A percentile compares a stretch with the other conserved stretches of the same genome.
phyloP scores from a whole-genome alignment of 345 rosid species.

The Erodium maritimum region DNA sequence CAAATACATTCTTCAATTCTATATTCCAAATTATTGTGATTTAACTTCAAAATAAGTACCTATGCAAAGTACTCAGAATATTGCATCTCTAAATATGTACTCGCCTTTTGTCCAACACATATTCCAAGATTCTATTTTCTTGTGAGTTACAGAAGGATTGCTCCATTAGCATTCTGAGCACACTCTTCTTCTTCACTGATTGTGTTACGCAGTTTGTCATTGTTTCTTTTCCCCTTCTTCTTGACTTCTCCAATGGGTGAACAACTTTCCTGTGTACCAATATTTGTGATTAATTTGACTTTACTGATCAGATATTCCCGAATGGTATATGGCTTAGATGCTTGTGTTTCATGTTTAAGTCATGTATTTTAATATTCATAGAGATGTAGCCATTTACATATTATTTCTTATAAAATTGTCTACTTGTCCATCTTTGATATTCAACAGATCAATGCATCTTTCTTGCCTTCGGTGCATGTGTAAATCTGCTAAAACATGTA shows the following conservation, averaged over 20 bases:
- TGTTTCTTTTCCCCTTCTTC: no score
- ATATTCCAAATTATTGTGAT: neutral
- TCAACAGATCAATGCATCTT: neutral
- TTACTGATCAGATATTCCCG: neutral
- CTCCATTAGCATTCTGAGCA: neutral
- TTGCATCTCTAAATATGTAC: neutral
- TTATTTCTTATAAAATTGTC: neutral
- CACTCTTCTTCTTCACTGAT: neutral
- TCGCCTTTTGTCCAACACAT: no score
- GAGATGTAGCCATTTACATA: neutral
- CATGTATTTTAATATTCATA: neutral
- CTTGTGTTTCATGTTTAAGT: neutral
- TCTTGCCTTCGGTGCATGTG: neutral
- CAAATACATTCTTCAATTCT: neutral
- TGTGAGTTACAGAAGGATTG: neutral
- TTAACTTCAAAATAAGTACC: neutral
- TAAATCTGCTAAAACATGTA: neutral
- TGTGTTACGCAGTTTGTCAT: neutral
- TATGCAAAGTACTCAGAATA: neutral
- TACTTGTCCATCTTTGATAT: neutral
- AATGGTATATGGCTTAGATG: neutral
- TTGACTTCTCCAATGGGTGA: neutral
- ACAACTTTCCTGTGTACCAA: neutral
- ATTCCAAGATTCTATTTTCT: neutral
- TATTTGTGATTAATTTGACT: no score